Percentiles rank a stretch among this genome's conserved stretches.
Evolutionary conservation across 495 filamentous ascomycete species (phyloP).

Genomic region (Neurospora sp.): DNA sequence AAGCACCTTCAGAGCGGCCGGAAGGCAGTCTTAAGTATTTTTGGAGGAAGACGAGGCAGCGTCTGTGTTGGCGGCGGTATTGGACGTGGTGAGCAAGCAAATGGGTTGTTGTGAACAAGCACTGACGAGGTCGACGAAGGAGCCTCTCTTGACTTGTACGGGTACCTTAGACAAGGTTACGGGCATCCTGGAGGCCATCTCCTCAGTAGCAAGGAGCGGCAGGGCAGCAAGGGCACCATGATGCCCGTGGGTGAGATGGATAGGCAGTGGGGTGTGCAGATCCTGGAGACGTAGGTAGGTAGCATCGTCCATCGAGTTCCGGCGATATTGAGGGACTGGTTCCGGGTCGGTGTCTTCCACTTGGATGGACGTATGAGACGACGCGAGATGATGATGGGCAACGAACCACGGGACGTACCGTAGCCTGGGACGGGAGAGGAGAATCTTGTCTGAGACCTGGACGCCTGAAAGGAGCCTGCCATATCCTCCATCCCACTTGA

Average conservation of each 20-base stretch:
- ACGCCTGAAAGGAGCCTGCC: not conserved
- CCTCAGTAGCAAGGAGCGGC: not conserved
- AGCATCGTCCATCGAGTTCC: not conserved
- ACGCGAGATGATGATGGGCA: not conserved
- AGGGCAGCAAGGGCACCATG: not conserved
- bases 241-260: not conserved
- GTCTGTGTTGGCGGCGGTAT: not conserved
- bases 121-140: not conserved
- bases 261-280: not conserved
- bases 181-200: not conserved
- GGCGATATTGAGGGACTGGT: not conserved
- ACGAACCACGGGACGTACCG: not conserved
- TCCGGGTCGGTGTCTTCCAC: not conserved
- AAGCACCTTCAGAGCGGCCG: not conserved
- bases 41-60: not conserved
- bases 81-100: not conserved
- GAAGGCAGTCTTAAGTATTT: not conserved
- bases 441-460: not conserved
- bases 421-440: not conserved
- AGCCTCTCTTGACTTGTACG: not conserved
- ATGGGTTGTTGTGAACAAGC: not conserved
- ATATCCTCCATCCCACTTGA: not conserved
- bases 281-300: not conserved
- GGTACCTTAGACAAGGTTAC: not conserved
- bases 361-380: not conserved